Evolutionary conservation across 306 rosid genomes (phyloP), one percentile per base, ranked within the genome.

Genomic region (Rosa rugosa): DNA sequence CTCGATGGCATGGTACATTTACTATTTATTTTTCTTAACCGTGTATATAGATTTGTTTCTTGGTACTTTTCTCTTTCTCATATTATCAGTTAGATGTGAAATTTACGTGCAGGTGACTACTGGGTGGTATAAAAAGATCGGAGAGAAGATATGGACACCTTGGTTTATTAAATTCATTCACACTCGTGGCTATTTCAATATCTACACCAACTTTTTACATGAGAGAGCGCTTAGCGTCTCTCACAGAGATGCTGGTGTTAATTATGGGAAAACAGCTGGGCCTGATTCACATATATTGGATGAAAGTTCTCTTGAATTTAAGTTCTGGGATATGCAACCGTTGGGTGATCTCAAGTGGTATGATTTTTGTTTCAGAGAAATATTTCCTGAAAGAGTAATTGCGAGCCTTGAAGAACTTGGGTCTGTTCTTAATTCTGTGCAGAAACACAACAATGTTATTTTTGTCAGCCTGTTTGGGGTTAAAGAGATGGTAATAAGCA

Each of bases 71-170:
- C 18, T 8, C 51, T 38, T 53, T 87, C 60, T 41, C 73, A 63
- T 34, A 68, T 82, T 23, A 83, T 77, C 67, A 60, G 41, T 47
- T 63, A 56, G 42, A 51, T 84, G 60, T 78, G 77, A 77, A 82
- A 80, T 73, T 74, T 41, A 10, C 80, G 75, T 83, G 80, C 84
- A 92, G 99, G 98, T 92, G 78, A 91, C 98, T 45, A 92, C 92
- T 22, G 99, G 96, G 47, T 95, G 97, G 99, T 92, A 95, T 80
- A 90, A 91, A 79, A 94, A 81, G 83, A 84, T 91, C 85, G 99
- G 97, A 77, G 99, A 94, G 85, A 94, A 87, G 75, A 94, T 92
- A 80, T 94, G 99, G 97, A 94, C 99, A 54, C 99, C 99, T 76
- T 94, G 99, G 99, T 94, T 94, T 84, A 92, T 94, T 65, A 89